Conservation (phyloP, 2,329 filamentous ascomycete genomes). For the Oidium heveae region DNA sequence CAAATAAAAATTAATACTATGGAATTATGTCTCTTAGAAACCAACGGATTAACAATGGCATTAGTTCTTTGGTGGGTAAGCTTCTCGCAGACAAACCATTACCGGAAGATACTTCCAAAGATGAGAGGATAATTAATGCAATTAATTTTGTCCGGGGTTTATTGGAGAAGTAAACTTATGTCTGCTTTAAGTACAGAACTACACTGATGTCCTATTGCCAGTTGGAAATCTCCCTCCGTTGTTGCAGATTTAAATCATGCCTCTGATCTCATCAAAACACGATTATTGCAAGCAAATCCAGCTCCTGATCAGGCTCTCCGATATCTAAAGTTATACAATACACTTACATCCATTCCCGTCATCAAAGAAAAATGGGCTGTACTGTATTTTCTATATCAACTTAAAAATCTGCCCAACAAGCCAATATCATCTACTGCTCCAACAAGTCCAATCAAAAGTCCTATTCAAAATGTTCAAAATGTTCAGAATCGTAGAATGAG, state of each 20-base stretch:
- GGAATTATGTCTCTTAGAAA: conserved; percentile 14
- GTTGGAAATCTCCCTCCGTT: conserved; percentile 11
- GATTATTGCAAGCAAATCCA: conserved; percentile 53
- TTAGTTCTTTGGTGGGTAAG: conserved; percentile 54
- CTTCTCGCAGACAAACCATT: conserved; percentile 40
- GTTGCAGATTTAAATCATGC: conserved; percentile 52
- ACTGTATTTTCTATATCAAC: conserved; percentile 65
- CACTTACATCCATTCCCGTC: conserved; percentile 72
- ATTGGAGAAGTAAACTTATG: conserved; percentile 16
- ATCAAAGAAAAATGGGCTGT: conserved; percentile 94
- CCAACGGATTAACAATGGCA: conserved; percentile 51
- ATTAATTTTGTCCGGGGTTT: conserved; percentile 23
- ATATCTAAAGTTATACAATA: conserved; percentile 77
- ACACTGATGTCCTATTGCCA: conserved; percentile 2
- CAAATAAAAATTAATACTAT: conserved; percentile 4
- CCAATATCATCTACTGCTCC: conserved; percentile 5
- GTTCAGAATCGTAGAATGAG: conserved; percentile 5
- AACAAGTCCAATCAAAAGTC: conserved; percentile 14
- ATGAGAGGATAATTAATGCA: conserved; percentile 41
- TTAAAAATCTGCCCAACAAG: conserved; percentile 33
- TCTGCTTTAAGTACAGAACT: too few species aligned
- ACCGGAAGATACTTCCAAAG: conserved; percentile 40
- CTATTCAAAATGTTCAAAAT: conserved; percentile 7
- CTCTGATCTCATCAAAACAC: conserved; percentile 74
- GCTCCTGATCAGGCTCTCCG: conserved; percentile 50